Evolutionary conservation across 176 grass and related monocot species (phyloP).

Genomic region (Ampelocalamus luodianensis): DNA sequence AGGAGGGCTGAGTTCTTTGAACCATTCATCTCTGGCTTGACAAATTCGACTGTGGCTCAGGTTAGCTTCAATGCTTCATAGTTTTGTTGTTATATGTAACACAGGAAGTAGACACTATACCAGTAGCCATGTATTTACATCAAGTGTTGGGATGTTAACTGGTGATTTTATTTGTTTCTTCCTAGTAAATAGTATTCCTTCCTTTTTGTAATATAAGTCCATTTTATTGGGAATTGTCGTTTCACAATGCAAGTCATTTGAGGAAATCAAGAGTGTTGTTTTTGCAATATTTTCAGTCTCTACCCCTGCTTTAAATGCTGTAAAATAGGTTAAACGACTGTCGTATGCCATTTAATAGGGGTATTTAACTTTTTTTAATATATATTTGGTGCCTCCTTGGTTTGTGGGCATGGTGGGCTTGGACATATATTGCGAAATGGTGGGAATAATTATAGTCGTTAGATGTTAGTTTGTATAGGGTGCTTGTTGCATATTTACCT

Average conservation of each 20-base stretch:
- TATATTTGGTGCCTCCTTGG: background rate
- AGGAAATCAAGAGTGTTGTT: background rate
- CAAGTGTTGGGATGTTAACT: background rate
- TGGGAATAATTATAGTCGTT: background rate
- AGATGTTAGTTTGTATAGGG: too few species aligned
- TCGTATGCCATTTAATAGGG: conserved; percentile 6
- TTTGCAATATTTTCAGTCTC: background rate
- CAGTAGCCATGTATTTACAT: conserved; percentile 13
- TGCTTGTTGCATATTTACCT: too few species aligned
- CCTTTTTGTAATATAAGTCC: background rate
- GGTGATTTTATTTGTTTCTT: background rate
- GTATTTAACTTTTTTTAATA: background rate
- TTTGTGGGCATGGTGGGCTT: background rate
- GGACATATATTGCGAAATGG: background rate
- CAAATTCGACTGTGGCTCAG: conserved; percentile 69
- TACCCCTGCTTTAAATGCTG: background rate
- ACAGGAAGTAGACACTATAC: background rate
- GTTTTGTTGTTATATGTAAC: conserved; percentile 8
- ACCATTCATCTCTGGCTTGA: conserved; percentile 84
- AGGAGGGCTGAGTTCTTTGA: conserved; percentile 87
- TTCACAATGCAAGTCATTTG: background rate
- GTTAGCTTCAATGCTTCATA: conserved; percentile 40
- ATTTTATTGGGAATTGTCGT: conserved; percentile 17
- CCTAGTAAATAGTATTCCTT: background rate
- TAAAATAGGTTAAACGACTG: background rate